Evolutionary conservation across 2,329 filamentous ascomycete species (phyloP), one percentile per base, ranked within the genome.

Genomic region (Didymella pomorum): DNA sequence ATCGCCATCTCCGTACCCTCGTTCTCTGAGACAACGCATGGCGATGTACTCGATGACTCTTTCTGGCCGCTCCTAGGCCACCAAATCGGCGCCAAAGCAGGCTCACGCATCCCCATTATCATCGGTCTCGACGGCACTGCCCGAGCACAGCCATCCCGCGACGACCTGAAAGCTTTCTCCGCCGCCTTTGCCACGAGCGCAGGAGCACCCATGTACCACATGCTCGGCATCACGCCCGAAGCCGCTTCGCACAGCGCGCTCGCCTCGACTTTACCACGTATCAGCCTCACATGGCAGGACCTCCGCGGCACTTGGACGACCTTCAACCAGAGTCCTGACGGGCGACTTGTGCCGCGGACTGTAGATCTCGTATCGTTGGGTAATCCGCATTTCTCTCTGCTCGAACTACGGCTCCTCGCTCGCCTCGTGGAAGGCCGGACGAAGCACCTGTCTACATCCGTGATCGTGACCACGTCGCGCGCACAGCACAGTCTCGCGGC

Each of bases 201-300:
- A 0, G 75, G 71, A 11, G 78, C 80, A 0, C 72, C 79, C 0
- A 81, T 81, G 79, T 82, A 81, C 50, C 80, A 81, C 42, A 77
- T 82, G 2, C 57, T 60, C 0, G 78, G 75, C 0, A 55, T 81
- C 2, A 81, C 79, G 0, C 75, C 78, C 0, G 80, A 81, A 59
- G 75, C 76, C 26, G 51, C 51, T 1, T 52, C 49, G 11, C 21
- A 53, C 12, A 33, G 31, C 20, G 25, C 18, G 2, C 14, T 39
- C 14, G 7, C 12, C 26, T 12, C 26, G 14, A 25, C 45, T 4
- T 9, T 21, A n/a, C 43, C 23, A 25, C 7, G 1, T 0, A 20
- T 45, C 1, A 11, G 4, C 21, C 20, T 61, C 3, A 35, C 41
- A n/a, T 61, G 42, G 53, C 26, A 18, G 11, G 14, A 45, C 28